phyloP scores from a whole-genome alignment of 176 grass and related monocot genomes.

The Musa schizocarpa region DNA sequence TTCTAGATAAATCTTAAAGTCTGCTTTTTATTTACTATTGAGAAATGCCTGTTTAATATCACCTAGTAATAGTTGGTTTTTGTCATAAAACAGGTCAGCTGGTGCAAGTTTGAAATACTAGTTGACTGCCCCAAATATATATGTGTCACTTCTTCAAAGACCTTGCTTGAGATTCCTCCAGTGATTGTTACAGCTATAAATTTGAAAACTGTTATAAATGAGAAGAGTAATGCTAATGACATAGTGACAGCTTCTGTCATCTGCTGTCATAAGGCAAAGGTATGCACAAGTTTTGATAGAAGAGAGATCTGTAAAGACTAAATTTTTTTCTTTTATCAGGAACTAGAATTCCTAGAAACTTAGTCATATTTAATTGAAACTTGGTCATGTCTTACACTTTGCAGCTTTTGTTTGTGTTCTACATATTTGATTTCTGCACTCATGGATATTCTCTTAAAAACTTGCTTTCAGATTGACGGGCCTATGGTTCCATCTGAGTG shows the following conservation, averaged over 20 bases:
- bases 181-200: slow-evolving; percentile 78
- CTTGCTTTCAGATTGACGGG: slow-evolving; percentile 54
- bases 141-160: slow-evolving; percentile 48
- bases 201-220: slow-evolving; percentile 81
- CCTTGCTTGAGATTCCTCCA: slow-evolving; percentile 47
- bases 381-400: background rate
- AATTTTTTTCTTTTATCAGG: background rate
- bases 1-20: slow-evolving; percentile 7
- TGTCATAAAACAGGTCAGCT: slow-evolving; percentile 62
- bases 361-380: background rate
- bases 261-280: slow-evolving; percentile 87
- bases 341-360: background rate
- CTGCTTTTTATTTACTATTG: background rate
- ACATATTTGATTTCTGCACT: background rate
- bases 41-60: no score
- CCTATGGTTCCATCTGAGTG: slow-evolving; percentile 78
- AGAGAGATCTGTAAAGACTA: background rate
- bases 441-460: background rate
- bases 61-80: background rate
- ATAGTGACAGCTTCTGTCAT: slow-evolving; percentile 91
- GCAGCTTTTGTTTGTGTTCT: background rate
- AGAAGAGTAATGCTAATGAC: slow-evolving; percentile 82
- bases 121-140: slow-evolving; percentile 85
- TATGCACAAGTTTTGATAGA: slow-evolving; percentile 28
- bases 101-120: slow-evolving; percentile 91